Percentiles rank a stretch among this genome's conserved stretches.
phyloP scores from a whole-genome alignment of 1,284 basidiomycete species.

The Melanopsichium pennsylvanicum region DNA sequence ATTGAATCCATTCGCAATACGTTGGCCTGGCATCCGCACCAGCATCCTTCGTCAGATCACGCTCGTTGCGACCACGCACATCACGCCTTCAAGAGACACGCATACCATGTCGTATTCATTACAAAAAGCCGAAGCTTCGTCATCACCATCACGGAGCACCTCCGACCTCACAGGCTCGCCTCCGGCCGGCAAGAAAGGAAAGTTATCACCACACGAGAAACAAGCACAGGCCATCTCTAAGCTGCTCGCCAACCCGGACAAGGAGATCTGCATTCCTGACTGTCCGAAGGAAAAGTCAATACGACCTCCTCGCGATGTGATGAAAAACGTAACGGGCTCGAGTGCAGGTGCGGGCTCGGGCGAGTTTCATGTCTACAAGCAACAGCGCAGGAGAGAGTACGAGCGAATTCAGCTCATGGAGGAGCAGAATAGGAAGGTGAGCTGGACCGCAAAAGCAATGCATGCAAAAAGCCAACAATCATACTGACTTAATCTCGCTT shows the following conservation, averaged over 20 bases:
- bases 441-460: too few species aligned
- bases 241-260: slow-evolving; percentile 58
- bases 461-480: background rate
- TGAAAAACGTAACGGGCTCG: slow-evolving; percentile 75
- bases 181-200: slow-evolving; percentile 14
- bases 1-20: too few species aligned
- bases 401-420: slow-evolving; percentile 91
- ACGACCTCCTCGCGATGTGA: slow-evolving; percentile 69
- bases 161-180: slow-evolving; percentile 1
- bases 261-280: slow-evolving; percentile 46
- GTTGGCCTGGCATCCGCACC: background rate
- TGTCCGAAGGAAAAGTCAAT: slow-evolving; percentile 45
- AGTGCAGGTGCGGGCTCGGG: slow-evolving; percentile 65
- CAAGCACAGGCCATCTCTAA: slow-evolving; percentile 57
- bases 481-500: background rate
- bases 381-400: slow-evolving; percentile 89
- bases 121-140: slow-evolving; percentile 15
- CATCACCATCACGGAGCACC: slow-evolving; percentile 14
- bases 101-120: slow-evolving; percentile 22
- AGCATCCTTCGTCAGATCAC: background rate
- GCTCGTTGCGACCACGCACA: background rate
- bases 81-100: too few species aligned
- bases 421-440: slow-evolving; percentile 78
- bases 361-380: slow-evolving; percentile 89
- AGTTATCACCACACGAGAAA: slow-evolving; percentile 49